A percentile compares a stretch with the other conserved stretches of the same genome.
Evolutionary conservation across 139 green algal genomes (phyloP).

Genomic region (Coccomyxa sp.): DNA sequence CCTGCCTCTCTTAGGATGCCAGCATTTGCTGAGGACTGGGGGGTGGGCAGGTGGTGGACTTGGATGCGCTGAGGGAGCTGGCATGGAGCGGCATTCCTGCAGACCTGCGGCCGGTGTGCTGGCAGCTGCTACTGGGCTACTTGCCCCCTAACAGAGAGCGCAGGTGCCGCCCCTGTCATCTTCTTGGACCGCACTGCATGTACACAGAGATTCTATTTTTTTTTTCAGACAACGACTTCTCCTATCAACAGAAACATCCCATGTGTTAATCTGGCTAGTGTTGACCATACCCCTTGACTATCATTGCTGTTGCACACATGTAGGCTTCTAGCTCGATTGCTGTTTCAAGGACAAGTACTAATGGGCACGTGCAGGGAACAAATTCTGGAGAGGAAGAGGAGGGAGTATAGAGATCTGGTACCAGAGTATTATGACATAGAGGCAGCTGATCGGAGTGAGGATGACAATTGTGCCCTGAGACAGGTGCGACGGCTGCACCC

Average conservation of each 20-base stretch:
- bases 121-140: conserved; percentile 95
- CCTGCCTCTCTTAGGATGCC: too few species aligned
- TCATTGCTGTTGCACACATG: too few species aligned
- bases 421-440: conserved; percentile 81
- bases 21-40: too few species aligned
- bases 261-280: not conserved
- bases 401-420: conserved; percentile 82
- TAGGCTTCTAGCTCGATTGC: too few species aligned
- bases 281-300: too few species aligned
- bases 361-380: conserved; percentile 36
- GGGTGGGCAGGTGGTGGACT: conserved; percentile 51
- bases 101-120: conserved; percentile 72
- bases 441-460: conserved; percentile 57
- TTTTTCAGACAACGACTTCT: not conserved
- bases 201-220: too few species aligned
- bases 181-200: not conserved
- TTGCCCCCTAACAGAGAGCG: conserved; percentile 68
- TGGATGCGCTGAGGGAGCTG: conserved; percentile 83
- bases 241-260: not conserved
- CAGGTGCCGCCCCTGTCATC: conserved; percentile 3
- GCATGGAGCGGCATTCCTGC: conserved; percentile 85
- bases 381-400: conserved; percentile 73
- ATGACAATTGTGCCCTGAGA: conserved; percentile 74
- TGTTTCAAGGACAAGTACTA: not conserved
- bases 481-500: conserved; percentile 51